Percentiles rank a stretch among this genome's conserved stretches.
Conservation (phyloP, 352 stramenopile species). For the Pythium oligandrum region DNA sequence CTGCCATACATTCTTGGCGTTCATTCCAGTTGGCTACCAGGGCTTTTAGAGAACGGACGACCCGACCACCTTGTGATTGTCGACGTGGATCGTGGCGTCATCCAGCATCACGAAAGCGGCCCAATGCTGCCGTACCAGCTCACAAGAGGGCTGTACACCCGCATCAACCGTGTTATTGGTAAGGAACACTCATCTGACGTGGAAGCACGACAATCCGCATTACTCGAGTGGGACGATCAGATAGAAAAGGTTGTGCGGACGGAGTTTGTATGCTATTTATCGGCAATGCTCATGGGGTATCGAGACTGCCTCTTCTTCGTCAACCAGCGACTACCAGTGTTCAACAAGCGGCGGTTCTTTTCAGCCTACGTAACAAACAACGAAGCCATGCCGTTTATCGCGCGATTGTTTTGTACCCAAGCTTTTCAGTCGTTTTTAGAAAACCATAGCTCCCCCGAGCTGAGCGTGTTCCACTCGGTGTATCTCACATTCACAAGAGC, state of each 20-base stretch:
- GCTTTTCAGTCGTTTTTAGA: conserved; percentile 80
- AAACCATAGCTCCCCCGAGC: conserved; percentile 59
- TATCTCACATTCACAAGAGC: conserved; percentile 56
- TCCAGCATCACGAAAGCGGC: conserved; percentile 51
- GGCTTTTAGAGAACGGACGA: conserved; percentile 56
- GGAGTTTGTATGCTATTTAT: conserved; percentile 73
- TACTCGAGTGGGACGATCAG: conserved; percentile 18
- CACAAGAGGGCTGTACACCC: conserved; percentile 34
- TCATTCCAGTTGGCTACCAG: conserved; percentile 62
- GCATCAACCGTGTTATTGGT: conserved; percentile 14
- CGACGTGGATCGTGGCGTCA: conserved; percentile 65
- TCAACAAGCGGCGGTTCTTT: conserved; percentile 84
- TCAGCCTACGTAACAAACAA: conserved; percentile 45
- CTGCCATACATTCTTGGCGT: conserved; percentile 82
- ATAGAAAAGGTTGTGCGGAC: conserved; percentile 65
- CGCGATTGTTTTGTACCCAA: conserved; percentile 65
- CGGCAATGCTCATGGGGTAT: conserved; percentile 67
- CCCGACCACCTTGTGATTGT: conserved; percentile 82
- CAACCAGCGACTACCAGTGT: conserved; percentile 82
- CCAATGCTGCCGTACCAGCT: conserved; percentile 56
- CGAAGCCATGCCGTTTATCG: conserved; percentile 64
- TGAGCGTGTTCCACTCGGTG: conserved; percentile 75
- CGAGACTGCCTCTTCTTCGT: conserved; percentile 85
- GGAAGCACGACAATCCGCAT: too few species aligned
- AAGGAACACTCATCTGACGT: too few species aligned